These are phyloP conservation scores for Pseudogymnoascus sp. DNA, from an alignment of 2,329 filamentous ascomycete species.

Conservation along the genomic window DNA sequence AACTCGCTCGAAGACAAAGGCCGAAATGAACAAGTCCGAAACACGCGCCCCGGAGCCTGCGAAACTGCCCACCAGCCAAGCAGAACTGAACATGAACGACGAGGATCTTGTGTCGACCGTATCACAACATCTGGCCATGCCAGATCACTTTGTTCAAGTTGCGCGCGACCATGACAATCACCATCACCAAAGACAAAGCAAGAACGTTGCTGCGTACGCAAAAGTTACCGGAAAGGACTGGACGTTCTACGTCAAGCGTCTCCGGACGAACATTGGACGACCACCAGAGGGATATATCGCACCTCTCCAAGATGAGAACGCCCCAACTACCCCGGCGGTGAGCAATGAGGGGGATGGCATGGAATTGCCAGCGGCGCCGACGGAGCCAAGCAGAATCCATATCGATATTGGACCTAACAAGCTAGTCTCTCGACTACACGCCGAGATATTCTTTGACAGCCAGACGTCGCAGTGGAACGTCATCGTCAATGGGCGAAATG, in stretches of 20 bases:
- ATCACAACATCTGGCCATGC: conserved; percentile 20
- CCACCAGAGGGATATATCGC: conserved; percentile 42
- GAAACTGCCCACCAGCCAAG: conserved; percentile 29
- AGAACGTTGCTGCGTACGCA: conserved; percentile 64
- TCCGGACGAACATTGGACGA: conserved; percentile 69
- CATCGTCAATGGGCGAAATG: conserved; percentile 82
- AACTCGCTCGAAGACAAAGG: conserved; percentile 23
- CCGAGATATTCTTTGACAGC: conserved; percentile 62
- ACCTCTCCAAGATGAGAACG: conserved; percentile 13
- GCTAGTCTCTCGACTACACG: conserved; percentile 69
- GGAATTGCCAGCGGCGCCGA: conserved; percentile 1
- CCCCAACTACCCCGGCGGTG: conserved; percentile 23
- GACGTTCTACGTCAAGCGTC: conserved; percentile 73
- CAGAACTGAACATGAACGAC: conserved; percentile 37
- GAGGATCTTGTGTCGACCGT: conserved; percentile 36
- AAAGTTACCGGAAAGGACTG: conserved; percentile 75
- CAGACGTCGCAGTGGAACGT: conserved; percentile 71
- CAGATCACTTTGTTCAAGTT: conserved; percentile 43
- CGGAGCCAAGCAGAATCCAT: conserved; percentile 44
- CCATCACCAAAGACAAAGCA: conserved; percentile 49
- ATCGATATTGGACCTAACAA: conserved; percentile 85
- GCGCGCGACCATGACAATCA: conserved; percentile 54
- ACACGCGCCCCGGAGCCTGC: conserved; percentile 27
- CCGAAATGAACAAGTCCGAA: conserved; percentile 27
- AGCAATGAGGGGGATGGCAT: conserved; percentile 36